Evolutionary conservation across 2,329 filamentous ascomycete species (phyloP).

Genomic region (Dactylellina parvicollis): DNA sequence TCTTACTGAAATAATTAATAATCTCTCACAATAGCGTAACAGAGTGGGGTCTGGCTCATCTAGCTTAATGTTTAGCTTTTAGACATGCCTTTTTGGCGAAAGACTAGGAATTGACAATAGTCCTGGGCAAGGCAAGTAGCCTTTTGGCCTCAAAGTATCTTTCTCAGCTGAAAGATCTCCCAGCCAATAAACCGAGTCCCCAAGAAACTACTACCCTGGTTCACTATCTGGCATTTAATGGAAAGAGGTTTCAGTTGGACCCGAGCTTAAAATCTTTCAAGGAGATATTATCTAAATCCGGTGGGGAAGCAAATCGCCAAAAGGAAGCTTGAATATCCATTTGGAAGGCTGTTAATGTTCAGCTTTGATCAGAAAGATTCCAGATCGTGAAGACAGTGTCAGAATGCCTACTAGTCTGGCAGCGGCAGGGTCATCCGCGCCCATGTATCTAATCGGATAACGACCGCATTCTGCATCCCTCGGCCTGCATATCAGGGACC

Average conservation of each 20-base stretch:
- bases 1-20: slow-evolving; percentile 26
- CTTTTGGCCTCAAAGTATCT: too few relatives aligned
- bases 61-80: slow-evolving; percentile 12
- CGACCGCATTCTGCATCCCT: slow-evolving; percentile 2
- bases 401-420: too few relatives aligned
- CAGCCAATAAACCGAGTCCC: slow-evolving; percentile 1
- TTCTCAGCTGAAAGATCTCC: slow-evolving; percentile 26
- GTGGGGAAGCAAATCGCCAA: slow-evolving; percentile 4
- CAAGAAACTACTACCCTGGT: slow-evolving; percentile 1
- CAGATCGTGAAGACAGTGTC: slow-evolving; percentile 20
- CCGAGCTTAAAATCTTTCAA: slow-evolving; percentile 15
- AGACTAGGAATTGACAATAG: background rate
- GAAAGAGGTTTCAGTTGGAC: slow-evolving; percentile 15
- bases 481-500: slow-evolving; percentile 21
- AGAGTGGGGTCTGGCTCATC: slow-evolving; percentile 5
- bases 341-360: slow-evolving; percentile 18
- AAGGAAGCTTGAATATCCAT: slow-evolving; percentile 11
- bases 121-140: slow-evolving; percentile 1
- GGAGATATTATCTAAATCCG: slow-evolving; percentile 36
- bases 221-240: slow-evolving; percentile 16
- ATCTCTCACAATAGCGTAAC: slow-evolving; percentile 1
- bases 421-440: slow-evolving; percentile 28
- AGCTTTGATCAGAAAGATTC: slow-evolving; percentile 20
- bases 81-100: slow-evolving; percentile 41
- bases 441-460: slow-evolving; percentile 37